These are phyloP conservation scores for Cudoniella acicularis DNA, from an alignment of 495 filamentous ascomycete species.

Conservation along the genomic window DNA sequence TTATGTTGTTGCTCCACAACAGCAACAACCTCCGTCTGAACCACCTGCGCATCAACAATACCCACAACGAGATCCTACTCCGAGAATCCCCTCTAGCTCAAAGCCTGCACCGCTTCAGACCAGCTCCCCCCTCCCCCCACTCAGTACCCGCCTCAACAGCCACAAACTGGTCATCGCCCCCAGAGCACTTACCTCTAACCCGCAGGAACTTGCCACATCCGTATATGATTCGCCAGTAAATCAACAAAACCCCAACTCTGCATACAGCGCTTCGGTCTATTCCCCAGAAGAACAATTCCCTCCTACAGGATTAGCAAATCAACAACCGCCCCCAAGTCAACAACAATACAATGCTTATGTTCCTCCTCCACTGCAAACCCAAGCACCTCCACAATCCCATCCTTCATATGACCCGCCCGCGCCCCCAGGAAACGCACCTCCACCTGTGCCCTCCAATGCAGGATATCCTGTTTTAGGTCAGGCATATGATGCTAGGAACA, in stretches of 20 bases:
- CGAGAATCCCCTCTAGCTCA: conserved; percentile 35
- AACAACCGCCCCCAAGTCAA: conserved; percentile 43
- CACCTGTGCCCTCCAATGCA: conserved; percentile 3
- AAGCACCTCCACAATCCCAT: conserved; percentile 30
- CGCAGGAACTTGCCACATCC: conserved; percentile 82
- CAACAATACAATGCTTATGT: conserved; percentile 42
- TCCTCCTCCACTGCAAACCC: conserved; percentile 23
- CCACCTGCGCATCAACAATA: conserved; percentile 19
- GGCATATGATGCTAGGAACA: conserved; percentile 18
- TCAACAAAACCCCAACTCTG: conserved; percentile 42
- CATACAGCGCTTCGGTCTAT: conserved; percentile 58
- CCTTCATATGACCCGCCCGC: conserved; percentile 21
- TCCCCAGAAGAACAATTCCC: conserved; percentile 53
- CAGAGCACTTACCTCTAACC: conserved; percentile 69
- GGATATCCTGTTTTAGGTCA: conserved; percentile 20
- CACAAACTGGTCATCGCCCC: conserved; percentile 47
- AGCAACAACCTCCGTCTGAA: conserved; percentile 37
- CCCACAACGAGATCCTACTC: conserved; percentile 34
- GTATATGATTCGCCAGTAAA: conserved; percentile 78
- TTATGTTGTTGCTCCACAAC: conserved; percentile 27
- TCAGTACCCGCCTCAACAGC: conserved; percentile 35
- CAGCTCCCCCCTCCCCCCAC: conserved; percentile 37
- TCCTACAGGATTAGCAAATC: conserved; percentile 27
- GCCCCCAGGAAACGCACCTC: conserved; percentile 19
- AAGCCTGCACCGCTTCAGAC: conserved; percentile 46